Evolutionary conservation across 2,329 filamentous ascomycete species (phyloP).

Genomic region (Ceratocystis cubensis): DNA sequence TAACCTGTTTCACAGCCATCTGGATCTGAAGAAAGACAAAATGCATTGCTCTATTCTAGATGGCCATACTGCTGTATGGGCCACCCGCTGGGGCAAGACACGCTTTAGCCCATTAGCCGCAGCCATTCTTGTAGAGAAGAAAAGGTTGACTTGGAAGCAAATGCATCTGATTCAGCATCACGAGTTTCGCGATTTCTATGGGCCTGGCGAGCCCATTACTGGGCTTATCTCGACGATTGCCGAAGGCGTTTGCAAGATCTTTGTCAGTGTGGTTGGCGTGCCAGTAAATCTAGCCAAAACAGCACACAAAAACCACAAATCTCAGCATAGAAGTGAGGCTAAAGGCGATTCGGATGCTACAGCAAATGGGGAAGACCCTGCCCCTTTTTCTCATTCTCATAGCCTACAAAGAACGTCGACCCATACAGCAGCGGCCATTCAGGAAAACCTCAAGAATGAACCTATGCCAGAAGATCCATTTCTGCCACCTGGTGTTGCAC

Average conservation of each 20-base stretch:
- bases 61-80: slow-evolving; percentile 54
- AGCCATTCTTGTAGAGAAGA: slow-evolving; percentile 48
- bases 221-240: slow-evolving; percentile 34
- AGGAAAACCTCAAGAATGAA: slow-evolving; percentile 22
- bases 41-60: slow-evolving; percentile 56
- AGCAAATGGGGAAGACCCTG: neutral
- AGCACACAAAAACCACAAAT: slow-evolving; percentile 36
- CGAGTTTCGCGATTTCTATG: slow-evolving; percentile 68
- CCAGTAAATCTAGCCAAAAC: slow-evolving; percentile 49
- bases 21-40: slow-evolving; percentile 39
- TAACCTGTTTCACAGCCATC: slow-evolving; percentile 48
- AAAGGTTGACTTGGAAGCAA: slow-evolving; percentile 50
- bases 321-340: neutral
- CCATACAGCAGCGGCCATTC: slow-evolving; percentile 17
- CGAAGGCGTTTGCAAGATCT: slow-evolving; percentile 16
- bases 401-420: neutral
- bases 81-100: slow-evolving; percentile 47
- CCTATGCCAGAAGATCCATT: slow-evolving; percentile 15
- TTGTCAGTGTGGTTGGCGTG: slow-evolving; percentile 32
- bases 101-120: slow-evolving; percentile 52
- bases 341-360: neutral
- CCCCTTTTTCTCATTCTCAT: neutral
- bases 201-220: slow-evolving; percentile 59
- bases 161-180: slow-evolving; percentile 52
- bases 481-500: slow-evolving; percentile 22